These are phyloP conservation scores for Coffea canephora DNA, from an alignment of 257 asterid species.

Conservation along the genomic window DNA sequence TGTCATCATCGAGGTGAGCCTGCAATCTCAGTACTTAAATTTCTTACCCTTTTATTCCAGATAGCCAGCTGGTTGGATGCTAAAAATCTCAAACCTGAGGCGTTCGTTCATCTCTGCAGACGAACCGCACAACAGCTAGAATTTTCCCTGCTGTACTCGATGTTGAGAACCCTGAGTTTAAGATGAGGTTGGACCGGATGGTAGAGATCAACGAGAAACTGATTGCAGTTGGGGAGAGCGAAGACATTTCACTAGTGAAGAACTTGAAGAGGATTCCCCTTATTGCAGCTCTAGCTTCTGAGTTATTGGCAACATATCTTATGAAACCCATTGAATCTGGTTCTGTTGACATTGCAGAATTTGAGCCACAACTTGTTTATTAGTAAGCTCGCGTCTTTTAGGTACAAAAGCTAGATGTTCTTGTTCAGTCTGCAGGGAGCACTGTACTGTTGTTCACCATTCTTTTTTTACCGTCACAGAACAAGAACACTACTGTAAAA, in stretches of 20 bases:
- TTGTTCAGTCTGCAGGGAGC: not conserved
- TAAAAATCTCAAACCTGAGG: not conserved
- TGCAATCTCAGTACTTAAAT: not conserved
- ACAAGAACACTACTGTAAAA: not conserved
- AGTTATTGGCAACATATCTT: conserved; percentile 79
- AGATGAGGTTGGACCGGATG: conserved; percentile 91
- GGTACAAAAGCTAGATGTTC: not conserved
- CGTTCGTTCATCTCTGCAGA: conserved; percentile 36
- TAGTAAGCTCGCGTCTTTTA: conserved; percentile 5
- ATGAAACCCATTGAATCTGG: conserved; percentile 98
- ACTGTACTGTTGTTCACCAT: not conserved
- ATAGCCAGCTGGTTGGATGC: not conserved
- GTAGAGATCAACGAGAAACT: conserved; percentile 69
- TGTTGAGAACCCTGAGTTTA: conserved; percentile 94
- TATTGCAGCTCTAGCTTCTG: conserved; percentile 78
- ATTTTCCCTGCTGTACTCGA: conserved; percentile 94
- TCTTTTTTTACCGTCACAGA: not conserved
- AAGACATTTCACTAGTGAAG: conserved; percentile 74
- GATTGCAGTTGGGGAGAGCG: conserved; percentile 62
- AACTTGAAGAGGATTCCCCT: conserved; percentile 87
- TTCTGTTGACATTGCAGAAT: conserved; percentile 86
- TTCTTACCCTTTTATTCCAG: not conserved
- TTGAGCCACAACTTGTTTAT: conserved; percentile 76
- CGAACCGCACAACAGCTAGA: conserved; percentile 89
- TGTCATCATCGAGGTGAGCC: conserved; percentile 86